phyloP scores from a whole-genome alignment of 2,329 filamentous ascomycete genomes.

The Gaeumannomyces sp. region DNA sequence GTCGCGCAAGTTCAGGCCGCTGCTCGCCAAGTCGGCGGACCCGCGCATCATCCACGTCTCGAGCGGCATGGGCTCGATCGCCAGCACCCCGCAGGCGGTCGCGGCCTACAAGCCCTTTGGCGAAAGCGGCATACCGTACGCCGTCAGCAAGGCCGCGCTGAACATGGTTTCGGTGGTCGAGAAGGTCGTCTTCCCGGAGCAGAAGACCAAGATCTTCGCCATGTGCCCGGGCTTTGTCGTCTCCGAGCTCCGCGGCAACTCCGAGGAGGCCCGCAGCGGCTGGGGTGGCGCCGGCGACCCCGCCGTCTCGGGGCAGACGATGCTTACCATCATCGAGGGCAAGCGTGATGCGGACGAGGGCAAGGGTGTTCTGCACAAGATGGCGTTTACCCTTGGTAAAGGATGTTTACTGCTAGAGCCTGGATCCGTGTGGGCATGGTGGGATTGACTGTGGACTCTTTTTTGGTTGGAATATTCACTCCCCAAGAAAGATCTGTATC shows the following conservation, averaged over 20 bases:
- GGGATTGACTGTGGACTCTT: not conserved
- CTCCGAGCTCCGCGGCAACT: not conserved
- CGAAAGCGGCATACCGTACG: constrained; percentile 14
- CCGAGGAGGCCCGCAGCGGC: not conserved
- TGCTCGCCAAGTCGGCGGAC: constrained; percentile 24
- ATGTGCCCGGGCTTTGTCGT: constrained; percentile 7
- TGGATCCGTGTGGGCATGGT: too few relatives aligned
- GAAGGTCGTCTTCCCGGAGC: not conserved
- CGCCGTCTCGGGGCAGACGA: constrained; percentile 4
- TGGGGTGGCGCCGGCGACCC: constrained; percentile 4
- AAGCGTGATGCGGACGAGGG: constrained; percentile 4
- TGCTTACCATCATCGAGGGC: constrained; percentile 3
- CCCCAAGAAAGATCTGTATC: not conserved
- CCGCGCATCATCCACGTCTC: constrained; percentile 21
- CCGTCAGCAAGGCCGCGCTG: constrained; percentile 22
- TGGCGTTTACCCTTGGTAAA: constrained; percentile 3
- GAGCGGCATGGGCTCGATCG: constrained; percentile 5
- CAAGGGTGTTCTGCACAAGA: constrained; percentile 6
- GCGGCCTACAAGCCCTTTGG: constrained; percentile 4
- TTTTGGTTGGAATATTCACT: not conserved
- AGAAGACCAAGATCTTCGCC: not conserved
- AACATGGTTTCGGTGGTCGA: constrained; percentile 20
- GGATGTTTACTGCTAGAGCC: not conserved
- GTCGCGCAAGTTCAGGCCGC: constrained; percentile 26
- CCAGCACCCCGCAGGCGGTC: fast-evolving